Percentiles rank a stretch among this genome's conserved stretches.
phyloP scores from a whole-genome alignment of 2,329 filamentous ascomycete genomes.

The Penicillium polonicum region DNA sequence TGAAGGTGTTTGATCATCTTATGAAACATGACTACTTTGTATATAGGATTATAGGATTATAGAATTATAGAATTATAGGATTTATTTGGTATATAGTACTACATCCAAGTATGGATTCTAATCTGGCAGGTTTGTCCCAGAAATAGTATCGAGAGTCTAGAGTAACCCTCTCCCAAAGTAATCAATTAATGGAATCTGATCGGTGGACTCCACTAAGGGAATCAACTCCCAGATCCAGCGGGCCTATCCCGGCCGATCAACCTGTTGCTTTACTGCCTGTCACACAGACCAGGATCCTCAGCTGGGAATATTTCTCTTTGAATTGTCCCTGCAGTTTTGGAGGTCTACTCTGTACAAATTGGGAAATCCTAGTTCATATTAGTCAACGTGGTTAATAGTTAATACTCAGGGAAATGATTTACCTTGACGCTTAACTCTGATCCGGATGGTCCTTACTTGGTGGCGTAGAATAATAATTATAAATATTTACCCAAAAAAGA shows the following conservation, averaged over 20 bases:
- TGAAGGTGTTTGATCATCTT: not conserved
- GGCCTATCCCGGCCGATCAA: conserved; percentile 25
- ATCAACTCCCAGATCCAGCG: conserved; percentile 14
- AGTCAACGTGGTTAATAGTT: not conserved
- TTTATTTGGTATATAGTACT: not conserved
- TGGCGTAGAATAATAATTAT: conserved; percentile 12
- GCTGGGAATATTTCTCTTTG: not conserved
- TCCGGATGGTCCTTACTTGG: conserved; percentile 17
- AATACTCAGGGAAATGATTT: not conserved
- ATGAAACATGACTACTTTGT: not conserved
- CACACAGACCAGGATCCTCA: conserved; percentile 29
- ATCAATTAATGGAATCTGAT: conserved; percentile 3
- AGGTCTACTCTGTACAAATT: not conserved
- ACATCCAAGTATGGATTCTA: not conserved
- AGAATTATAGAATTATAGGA: too few species aligned
- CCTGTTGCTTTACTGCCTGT: conserved; percentile 17
- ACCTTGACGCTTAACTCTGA: conserved; percentile 2
- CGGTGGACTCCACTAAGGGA: conserved; percentile 1
- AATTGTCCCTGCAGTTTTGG: not conserved
- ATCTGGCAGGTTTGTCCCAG: not conserved
- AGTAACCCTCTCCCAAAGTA: not conserved
- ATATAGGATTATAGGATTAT: too few species aligned
- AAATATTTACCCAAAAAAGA: not conserved
- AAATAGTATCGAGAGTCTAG: not conserved
- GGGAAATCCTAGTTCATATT: not conserved